These are phyloP conservation scores for Clathrus columnatus DNA, from an alignment of 768 basidiomycete species.

Conservation along the genomic window DNA sequence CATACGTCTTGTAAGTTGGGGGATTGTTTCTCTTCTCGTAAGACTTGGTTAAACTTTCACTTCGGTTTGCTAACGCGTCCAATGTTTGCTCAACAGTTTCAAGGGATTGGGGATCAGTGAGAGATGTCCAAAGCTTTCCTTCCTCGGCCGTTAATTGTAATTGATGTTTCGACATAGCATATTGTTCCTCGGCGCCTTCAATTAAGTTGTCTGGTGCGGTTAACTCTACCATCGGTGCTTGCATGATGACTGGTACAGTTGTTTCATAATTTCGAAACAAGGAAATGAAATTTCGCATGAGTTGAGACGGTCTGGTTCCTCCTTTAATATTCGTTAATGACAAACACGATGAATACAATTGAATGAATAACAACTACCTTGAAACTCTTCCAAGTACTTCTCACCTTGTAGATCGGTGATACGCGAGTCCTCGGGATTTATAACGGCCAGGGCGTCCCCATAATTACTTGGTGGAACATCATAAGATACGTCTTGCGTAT, in stretches of 20 bases:
- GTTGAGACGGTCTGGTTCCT: neutral
- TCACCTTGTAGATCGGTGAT: neutral
- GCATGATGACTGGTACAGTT: neutral
- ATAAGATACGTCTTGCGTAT: too few species aligned
- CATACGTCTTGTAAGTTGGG: slow-evolving; percentile 59
- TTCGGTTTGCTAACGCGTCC: slow-evolving; percentile 38
- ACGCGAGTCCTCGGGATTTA: neutral
- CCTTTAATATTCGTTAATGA: too few species aligned
- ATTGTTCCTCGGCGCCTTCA: slow-evolving; percentile 1
- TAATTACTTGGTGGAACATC: neutral
- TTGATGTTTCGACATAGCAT: slow-evolving; percentile 45
- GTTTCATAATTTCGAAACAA: slow-evolving; percentile 1
- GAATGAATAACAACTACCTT: too few species aligned
- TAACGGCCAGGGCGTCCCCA: neutral
- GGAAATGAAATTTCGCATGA: neutral
- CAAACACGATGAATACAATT: too few species aligned
- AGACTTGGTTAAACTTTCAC: slow-evolving; percentile 50
- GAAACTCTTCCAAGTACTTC: neutral
- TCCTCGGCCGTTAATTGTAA: slow-evolving; percentile 52
- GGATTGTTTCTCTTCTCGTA: slow-evolving; percentile 53
- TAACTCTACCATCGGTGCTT: slow-evolving; percentile 1
- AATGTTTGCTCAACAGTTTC: slow-evolving; percentile 17
- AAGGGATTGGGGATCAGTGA: slow-evolving; percentile 21
- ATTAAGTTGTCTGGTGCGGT: neutral
- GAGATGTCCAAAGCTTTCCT: slow-evolving; percentile 46